A percentile compares a stretch with the other conserved stretches of the same genome.
These are phyloP conservation scores for Butyriboletus appendiculatus DNA, from an alignment of 1,284 basidiomycete species.

Conservation along the genomic window DNA sequence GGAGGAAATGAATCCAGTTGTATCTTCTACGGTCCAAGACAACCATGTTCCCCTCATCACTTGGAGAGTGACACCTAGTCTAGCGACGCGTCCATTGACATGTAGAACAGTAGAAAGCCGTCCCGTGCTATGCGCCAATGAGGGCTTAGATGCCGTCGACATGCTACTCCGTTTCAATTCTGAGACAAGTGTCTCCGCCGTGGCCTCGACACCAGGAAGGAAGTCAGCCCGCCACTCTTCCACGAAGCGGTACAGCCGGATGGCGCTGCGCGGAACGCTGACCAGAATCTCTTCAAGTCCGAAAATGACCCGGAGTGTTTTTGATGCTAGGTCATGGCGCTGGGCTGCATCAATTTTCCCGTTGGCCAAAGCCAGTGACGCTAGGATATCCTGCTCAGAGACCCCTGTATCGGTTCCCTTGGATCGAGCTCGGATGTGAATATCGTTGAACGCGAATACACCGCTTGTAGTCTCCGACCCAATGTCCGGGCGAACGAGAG, in stretches of 20 bases:
- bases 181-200: constrained; percentile 61
- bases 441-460: constrained; percentile 47
- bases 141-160: constrained; percentile 26
- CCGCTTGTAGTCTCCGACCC: constrained; percentile 47
- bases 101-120: constrained; percentile 39
- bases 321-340: constrained; percentile 45
- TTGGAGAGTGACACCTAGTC: constrained; percentile 61
- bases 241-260: constrained; percentile 72
- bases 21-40: constrained; percentile 63
- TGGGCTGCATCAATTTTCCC: constrained; percentile 48
- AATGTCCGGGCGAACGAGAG: constrained; percentile 38
- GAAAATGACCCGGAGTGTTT: constrained; percentile 44
- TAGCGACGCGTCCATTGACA: constrained; percentile 51
- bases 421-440: constrained; percentile 61
- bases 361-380: constrained; percentile 50
- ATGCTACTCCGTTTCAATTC: constrained; percentile 50
- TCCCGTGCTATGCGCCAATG: constrained; percentile 26
- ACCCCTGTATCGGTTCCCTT: constrained; percentile 36
- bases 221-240: constrained; percentile 82
- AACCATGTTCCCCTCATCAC: constrained; percentile 86
- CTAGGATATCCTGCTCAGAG: constrained; percentile 56
- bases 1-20: constrained; percentile 48
- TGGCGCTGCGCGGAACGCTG: constrained; percentile 74
- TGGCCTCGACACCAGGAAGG: constrained; percentile 66
- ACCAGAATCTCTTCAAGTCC: constrained; percentile 49